These are phyloP conservation scores for Chalara sp. DNA, from an alignment of 2,329 filamentous ascomycete genomes.

Conservation along the genomic window DNA sequence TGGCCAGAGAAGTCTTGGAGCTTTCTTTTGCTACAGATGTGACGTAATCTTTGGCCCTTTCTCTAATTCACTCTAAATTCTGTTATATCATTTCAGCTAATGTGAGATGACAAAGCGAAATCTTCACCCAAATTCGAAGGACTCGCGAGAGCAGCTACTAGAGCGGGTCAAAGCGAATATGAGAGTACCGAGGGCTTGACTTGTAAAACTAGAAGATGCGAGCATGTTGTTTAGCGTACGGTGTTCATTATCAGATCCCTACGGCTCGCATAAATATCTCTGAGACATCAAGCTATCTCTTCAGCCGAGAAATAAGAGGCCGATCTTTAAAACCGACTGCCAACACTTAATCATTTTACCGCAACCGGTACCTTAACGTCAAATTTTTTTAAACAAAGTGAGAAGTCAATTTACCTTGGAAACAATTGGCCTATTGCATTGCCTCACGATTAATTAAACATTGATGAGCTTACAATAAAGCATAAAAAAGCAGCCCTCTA, in stretches of 20 bases:
- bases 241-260: no score
- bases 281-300: no score
- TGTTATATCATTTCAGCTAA: neutral
- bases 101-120: constrained; percentile 44
- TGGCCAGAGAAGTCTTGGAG: neutral
- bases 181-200: constrained; percentile 31
- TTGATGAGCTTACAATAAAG: no score
- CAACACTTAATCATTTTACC: no score
- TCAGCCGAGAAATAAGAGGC: neutral
- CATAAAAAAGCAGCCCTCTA: no score
- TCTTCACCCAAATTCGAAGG: constrained; percentile 50
- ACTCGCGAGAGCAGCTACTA: constrained; percentile 57
- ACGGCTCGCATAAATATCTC: neutral
- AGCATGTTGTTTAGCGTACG: no score
- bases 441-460: no score
- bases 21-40: neutral
- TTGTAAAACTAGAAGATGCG: neutral
- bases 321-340: no score
- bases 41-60: neutral
- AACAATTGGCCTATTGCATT: no score
- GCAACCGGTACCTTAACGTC: no score
- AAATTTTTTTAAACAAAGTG: no score
- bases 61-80: neutral
- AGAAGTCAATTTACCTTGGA: no score
- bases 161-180: constrained; percentile 66